These are phyloP conservation scores for Medicago lupulina DNA, from an alignment of 306 rosid species.

Conservation along the genomic window DNA sequence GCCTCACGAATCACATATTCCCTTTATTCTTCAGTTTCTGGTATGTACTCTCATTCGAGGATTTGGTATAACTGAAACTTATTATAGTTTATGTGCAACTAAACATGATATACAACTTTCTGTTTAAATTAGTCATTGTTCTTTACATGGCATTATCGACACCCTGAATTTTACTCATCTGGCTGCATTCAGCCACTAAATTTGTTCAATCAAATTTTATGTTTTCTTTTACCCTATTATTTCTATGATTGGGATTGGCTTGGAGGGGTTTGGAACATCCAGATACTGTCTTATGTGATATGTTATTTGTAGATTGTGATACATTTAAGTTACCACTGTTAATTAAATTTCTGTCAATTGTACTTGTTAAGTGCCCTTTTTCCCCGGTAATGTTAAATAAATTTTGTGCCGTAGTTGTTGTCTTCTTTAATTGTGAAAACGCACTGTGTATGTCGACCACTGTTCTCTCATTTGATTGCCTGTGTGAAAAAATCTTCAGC, in stretches of 20 bases:
- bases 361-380: conserved; percentile 16
- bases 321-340: conserved; percentile 18
- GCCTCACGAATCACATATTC: conserved; percentile 96
- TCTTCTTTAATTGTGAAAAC: conserved; percentile 28
- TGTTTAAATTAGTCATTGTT: conserved; percentile 22
- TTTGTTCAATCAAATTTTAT: conserved; percentile 26
- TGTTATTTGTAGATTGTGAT: conserved; percentile 31
- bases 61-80: conserved; percentile 26
- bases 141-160: not conserved
- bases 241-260: conserved; percentile 27
- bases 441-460: conserved; percentile 16
- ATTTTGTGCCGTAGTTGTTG: conserved; percentile 5
- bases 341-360: not conserved
- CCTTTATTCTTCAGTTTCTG: conserved; percentile 69
- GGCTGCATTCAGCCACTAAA: conserved; percentile 20
- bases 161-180: conserved; percentile 12
- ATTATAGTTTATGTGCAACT: conserved; percentile 1
- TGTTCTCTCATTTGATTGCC: conserved; percentile 31
- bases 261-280: conserved; percentile 25
- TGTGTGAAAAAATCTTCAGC: conserved; percentile 9
- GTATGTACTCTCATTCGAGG: conserved; percentile 41
- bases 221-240: conserved; percentile 31
- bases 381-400: conserved; percentile 18
- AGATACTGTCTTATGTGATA: conserved; percentile 10
- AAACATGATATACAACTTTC: conserved; percentile 36